These are phyloP conservation scores for Penicillium diatomitis DNA, from an alignment of 495 filamentous ascomycete genomes.

Conservation along the genomic window DNA sequence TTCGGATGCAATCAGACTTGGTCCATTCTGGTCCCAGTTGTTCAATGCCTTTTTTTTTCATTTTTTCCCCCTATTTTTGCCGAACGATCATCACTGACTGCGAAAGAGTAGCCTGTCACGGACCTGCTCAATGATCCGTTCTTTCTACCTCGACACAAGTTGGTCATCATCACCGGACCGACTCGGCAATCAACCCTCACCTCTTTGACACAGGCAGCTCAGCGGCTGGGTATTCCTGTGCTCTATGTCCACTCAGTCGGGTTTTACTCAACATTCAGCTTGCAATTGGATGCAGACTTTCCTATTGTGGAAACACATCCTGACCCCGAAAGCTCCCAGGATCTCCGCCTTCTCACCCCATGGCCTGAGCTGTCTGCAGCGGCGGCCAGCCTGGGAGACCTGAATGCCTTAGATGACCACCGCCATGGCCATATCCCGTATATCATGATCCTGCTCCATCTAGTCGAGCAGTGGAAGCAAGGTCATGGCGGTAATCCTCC, in stretches of 20 bases:
- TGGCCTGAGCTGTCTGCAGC: slow-evolving; percentile 74
- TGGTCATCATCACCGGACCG: slow-evolving; percentile 68
- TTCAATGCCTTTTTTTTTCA: no score
- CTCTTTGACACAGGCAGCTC: slow-evolving; percentile 47
- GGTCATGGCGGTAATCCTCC: slow-evolving; percentile 62
- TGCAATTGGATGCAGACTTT: slow-evolving; percentile 66
- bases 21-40: no score
- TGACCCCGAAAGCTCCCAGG: slow-evolving; percentile 73
- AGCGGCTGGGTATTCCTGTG: slow-evolving; percentile 57
- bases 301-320: slow-evolving; percentile 98
- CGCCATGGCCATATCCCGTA: slow-evolving; percentile 94
- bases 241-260: slow-evolving; percentile 80
- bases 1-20: neutral
- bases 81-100: neutral
- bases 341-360: slow-evolving; percentile 75
- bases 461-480: slow-evolving; percentile 74
- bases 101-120: slow-evolving; percentile 22
- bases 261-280: slow-evolving; percentile 77
- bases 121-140: slow-evolving; percentile 32
- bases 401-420: slow-evolving; percentile 66
- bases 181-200: slow-evolving; percentile 49
- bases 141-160: slow-evolving; percentile 51
- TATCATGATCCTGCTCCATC: slow-evolving; percentile 73
- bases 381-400: slow-evolving; percentile 48
- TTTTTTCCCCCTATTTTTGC: no score